Evolutionary conservation across 768 basidiomycete genomes (phyloP).

Genomic region (Rhizopogon vulgaris): DNA sequence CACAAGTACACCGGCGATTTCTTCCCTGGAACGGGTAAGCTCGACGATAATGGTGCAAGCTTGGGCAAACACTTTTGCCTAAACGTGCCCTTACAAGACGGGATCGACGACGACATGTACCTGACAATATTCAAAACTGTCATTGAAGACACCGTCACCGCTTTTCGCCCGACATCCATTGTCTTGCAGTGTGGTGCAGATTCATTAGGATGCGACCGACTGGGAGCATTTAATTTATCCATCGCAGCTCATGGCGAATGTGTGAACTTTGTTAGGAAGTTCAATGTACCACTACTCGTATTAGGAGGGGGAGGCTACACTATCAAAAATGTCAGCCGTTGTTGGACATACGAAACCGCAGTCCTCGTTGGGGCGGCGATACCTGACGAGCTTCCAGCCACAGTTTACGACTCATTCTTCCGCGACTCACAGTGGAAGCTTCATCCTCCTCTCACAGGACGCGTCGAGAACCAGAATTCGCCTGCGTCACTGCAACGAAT

Average conservation of each 20-base stretch:
- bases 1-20: slow-evolving; percentile 99
- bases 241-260: slow-evolving; percentile 98
- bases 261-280: slow-evolving; percentile 92
- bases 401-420: slow-evolving; percentile 91
- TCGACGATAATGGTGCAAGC: slow-evolving; percentile 87
- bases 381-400: slow-evolving; percentile 81
- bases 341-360: slow-evolving; percentile 98
- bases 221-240: slow-evolving; percentile 96
- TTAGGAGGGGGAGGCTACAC: slow-evolving; percentile 96
- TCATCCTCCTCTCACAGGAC: slow-evolving; percentile 86
- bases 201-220: slow-evolving; percentile 87
- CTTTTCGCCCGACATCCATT: slow-evolving; percentile 84
- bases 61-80: slow-evolving; percentile 91
- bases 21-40: slow-evolving; percentile 95
- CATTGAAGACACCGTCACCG: slow-evolving; percentile 87
- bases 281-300: slow-evolving; percentile 84
- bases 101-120: slow-evolving; percentile 97
- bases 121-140: slow-evolving; percentile 92
- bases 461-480: slow-evolving; percentile 91
- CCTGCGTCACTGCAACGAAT: slow-evolving; percentile 80
- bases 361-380: slow-evolving; percentile 81
- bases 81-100: slow-evolving; percentile 93
- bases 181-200: slow-evolving; percentile 98
- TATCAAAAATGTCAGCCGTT: slow-evolving; percentile 94
- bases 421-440: slow-evolving; percentile 87